A percentile compares a stretch with the other conserved stretches of the same genome.
Evolutionary conservation across 1,139 yeast species (phyloP).

Genomic region (Kodamaea ohmeri): DNA sequence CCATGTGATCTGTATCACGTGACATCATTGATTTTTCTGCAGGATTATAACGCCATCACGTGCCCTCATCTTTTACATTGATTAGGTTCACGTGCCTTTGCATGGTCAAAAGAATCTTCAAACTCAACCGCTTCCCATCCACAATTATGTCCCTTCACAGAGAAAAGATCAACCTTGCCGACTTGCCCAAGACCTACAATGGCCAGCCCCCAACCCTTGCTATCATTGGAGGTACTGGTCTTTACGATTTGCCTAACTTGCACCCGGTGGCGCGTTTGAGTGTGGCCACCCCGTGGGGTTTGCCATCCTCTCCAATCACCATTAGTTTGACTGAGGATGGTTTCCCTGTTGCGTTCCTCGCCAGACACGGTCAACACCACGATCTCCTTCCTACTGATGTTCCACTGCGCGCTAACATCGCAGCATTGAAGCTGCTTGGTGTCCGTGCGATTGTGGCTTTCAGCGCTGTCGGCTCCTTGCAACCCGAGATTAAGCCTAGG

Average conservation of each 20-base stretch:
- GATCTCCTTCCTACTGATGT: slow-evolving; percentile 89
- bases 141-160: slow-evolving; percentile 41
- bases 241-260: slow-evolving; percentile 78
- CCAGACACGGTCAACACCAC: slow-evolving; percentile 92
- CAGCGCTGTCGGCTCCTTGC: slow-evolving; percentile 94
- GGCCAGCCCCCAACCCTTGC: slow-evolving; percentile 63
- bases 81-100: background rate
- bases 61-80: background rate
- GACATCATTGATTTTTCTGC: too few species aligned
- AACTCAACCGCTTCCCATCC: slow-evolving; percentile 2
- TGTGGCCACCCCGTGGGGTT: slow-evolving; percentile 94
- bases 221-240: slow-evolving; percentile 97
- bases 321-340: slow-evolving; percentile 73
- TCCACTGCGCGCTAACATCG: slow-evolving; percentile 91
- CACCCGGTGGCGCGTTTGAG: slow-evolving; percentile 82
- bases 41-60: too few species aligned
- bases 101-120: slow-evolving; percentile 4
- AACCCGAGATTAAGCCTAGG: slow-evolving; percentile 83
- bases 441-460: slow-evolving; percentile 88
- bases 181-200: slow-evolving; percentile 38
- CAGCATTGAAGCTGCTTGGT: slow-evolving; percentile 85
- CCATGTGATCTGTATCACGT: too few species aligned
- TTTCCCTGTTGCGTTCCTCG: slow-evolving; percentile 87
- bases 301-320: slow-evolving; percentile 91
- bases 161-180: slow-evolving; percentile 25